phyloP scores from a whole-genome alignment of 1,284 basidiomycete species.

The Sanguinoderma infundibulare region DNA sequence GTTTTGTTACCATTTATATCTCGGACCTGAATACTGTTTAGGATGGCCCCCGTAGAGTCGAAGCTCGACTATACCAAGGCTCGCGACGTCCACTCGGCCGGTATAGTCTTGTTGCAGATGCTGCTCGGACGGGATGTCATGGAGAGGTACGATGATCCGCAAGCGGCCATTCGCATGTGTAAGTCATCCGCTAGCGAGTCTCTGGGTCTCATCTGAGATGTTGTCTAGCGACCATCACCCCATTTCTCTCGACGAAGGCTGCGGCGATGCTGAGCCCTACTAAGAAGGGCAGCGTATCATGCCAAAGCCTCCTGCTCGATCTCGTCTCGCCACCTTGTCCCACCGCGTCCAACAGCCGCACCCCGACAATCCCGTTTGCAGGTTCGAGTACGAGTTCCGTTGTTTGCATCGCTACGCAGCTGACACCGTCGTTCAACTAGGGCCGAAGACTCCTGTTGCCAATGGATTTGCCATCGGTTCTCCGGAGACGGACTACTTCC shows the following conservation, averaged over 20 bases:
- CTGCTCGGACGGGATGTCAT: conserved; percentile 70
- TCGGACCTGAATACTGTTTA: conserved; percentile 48
- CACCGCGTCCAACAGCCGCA: conserved; percentile 23
- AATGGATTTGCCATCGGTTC: conserved; percentile 47
- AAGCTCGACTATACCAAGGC: conserved; percentile 69
- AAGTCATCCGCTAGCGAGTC: conserved; percentile 2
- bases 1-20: background rate
- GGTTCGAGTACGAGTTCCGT: background rate
- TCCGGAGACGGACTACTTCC: conserved; percentile 67
- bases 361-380: conserved; percentile 38
- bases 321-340: conserved; percentile 35
- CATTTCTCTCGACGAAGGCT: conserved; percentile 51
- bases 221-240: conserved; percentile 53
- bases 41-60: conserved; percentile 65
- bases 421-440: conserved; percentile 24
- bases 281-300: conserved; percentile 60
- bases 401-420: background rate
- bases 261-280: conserved; percentile 60
- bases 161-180: conserved; percentile 36
- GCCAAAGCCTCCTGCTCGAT: conserved; percentile 47
- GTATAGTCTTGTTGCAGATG: conserved; percentile 79
- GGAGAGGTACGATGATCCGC: conserved; percentile 43
- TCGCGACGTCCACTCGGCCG: conserved; percentile 77
- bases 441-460: conserved; percentile 51
- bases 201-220: background rate